Evolutionary conservation across 352 stramenopile species (phyloP).

Genomic region (Pythium catenulatum): DNA sequence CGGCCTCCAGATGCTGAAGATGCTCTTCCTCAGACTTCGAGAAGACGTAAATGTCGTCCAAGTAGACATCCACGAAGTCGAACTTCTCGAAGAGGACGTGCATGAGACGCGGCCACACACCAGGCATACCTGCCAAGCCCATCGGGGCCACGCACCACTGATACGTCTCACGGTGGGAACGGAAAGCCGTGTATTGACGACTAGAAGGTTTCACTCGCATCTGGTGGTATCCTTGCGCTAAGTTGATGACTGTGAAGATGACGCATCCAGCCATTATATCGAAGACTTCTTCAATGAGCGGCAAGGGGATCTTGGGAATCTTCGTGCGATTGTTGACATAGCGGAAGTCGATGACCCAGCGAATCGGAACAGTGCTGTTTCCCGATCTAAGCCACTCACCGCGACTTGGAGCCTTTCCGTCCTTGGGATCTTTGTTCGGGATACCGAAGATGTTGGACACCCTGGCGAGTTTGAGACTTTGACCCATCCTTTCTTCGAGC

Average conservation of each 20-base stretch:
- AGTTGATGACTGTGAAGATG: conserved; percentile 50
- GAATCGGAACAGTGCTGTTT: conserved; percentile 19
- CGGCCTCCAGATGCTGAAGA: not conserved
- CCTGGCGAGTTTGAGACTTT: conserved; percentile 27
- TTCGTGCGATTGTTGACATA: conserved; percentile 51
- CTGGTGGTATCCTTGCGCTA: conserved; percentile 66
- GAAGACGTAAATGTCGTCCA: conserved; percentile 69
- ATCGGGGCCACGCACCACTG: conserved; percentile 72
- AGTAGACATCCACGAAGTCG: conserved; percentile 65
- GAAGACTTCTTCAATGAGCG: conserved; percentile 56
- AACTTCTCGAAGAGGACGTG: conserved; percentile 59
- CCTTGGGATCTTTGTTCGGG: conserved; percentile 55
- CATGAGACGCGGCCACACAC: conserved; percentile 68
- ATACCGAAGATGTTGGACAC: conserved; percentile 59
- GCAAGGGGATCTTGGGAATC: conserved; percentile 53
- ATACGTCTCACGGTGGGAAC: conserved; percentile 62
- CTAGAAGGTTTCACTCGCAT: conserved; percentile 28
- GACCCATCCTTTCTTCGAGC: conserved; percentile 34
- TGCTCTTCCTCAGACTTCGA: conserved; percentile 56
- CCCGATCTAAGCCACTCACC: conserved; percentile 38
- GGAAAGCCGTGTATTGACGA: conserved; percentile 65
- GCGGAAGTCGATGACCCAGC: conserved; percentile 49
- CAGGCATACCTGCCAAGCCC: conserved; percentile 67
- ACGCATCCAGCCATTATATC: conserved; percentile 35
- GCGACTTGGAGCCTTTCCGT: not conserved